Evolutionary conservation across 139 green algal species (phyloP), one percentile per base, ranked within the genome.

Genomic region (Bryopsis sp.): DNA sequence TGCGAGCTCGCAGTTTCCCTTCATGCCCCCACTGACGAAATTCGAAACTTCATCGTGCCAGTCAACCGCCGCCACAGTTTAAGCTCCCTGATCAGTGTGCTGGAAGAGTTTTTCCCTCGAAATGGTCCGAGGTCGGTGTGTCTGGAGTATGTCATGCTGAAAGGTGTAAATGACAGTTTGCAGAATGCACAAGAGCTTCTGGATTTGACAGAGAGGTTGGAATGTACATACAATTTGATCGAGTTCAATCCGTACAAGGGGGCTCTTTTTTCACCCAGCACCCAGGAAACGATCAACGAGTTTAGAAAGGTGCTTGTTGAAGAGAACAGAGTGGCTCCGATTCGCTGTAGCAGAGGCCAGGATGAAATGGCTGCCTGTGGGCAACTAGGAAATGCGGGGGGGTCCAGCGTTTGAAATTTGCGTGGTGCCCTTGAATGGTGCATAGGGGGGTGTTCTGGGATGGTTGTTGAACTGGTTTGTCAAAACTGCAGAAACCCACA

Each of bases 101-200:
- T 92, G 34, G 43, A 70, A 28, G 64, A 80, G 39, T 61, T 78
- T 33, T 93, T 87, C 66, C 84, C 85, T 1, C 47, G 58, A 6
- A 31, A 39, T 0, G 33, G 28, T 58, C 33, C n/a, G 65, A 76
- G 92, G 2, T 75, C 93, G 1, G 83, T 99, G 2, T 96, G 84
- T 1, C 98, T 98, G 65, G 94, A 99, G 79, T 98, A 98, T 84
- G 96, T 89, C 0, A 84, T 99, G 7, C 74, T 99, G 61, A 54
- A 67, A 1, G 88, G 85, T 32, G 76, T 91, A 33, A 96, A 96
- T 58, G 90, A 96, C 69, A 26, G 37, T 1, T 31, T 62, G 43
- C n/a, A 8, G 39, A 47, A 19, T 48, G 43, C 43, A 11, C 11
- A 19, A 19, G 15, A 76, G 2, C 59, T 91, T 36, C 36, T 89